Evolutionary conservation across 1,284 basidiomycete species (phyloP).

Genomic region (Heterobasidion annosum): DNA sequence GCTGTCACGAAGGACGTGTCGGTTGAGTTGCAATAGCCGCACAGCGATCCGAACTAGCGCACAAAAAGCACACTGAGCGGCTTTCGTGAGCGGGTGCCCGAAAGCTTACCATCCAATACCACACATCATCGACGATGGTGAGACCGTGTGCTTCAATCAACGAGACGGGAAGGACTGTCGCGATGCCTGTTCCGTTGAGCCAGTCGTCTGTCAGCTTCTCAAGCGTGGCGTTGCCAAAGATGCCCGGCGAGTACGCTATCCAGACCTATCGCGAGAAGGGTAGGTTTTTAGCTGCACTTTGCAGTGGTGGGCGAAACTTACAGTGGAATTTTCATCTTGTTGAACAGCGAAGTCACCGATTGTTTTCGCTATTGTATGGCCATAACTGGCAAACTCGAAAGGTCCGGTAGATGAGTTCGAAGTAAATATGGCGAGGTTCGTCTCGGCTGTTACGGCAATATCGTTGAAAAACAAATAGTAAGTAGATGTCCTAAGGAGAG

Average conservation of each 20-base stretch:
- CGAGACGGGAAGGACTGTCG: background rate
- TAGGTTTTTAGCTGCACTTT: too few species aligned
- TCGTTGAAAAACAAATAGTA: background rate
- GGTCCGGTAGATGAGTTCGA: background rate
- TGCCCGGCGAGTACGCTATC: background rate
- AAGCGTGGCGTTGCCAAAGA: background rate
- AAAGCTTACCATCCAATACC: background rate
- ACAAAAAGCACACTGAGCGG: too few species aligned
- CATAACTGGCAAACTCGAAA: background rate
- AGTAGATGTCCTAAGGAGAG: background rate
- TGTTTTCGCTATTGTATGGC: background rate
- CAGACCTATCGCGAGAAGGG: background rate
- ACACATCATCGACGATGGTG: background rate
- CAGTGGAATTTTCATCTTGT: background rate
- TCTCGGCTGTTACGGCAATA: background rate
- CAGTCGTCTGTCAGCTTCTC: background rate
- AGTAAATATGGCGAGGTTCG: background rate
- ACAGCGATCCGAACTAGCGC: background rate
- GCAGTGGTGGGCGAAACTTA: background rate
- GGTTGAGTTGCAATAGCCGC: background rate
- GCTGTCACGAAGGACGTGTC: background rate
- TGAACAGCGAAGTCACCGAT: background rate
- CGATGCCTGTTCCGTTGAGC: background rate
- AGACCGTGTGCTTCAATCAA: background rate
- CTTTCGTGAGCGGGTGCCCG: too few species aligned